phyloP scores from a whole-genome alignment of 2,329 filamentous ascomycete genomes.

The Lachnellula cervina region DNA sequence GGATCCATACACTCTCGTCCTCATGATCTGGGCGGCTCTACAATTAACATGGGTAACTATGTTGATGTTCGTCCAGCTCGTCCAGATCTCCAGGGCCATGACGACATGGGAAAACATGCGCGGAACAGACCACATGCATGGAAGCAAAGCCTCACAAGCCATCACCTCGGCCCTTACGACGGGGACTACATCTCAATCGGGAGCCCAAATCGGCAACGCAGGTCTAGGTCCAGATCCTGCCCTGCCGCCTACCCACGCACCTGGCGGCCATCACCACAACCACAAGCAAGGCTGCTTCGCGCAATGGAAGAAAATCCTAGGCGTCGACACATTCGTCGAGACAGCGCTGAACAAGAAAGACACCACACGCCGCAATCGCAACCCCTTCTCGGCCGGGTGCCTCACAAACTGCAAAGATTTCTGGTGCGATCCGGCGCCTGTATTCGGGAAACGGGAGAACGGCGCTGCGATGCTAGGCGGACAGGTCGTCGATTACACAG shows the following conservation, averaged over 20 bases:
- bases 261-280: slow-evolving; percentile 43
- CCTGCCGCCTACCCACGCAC: slow-evolving; percentile 37
- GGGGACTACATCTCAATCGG: slow-evolving; percentile 57
- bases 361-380: slow-evolving; percentile 49
- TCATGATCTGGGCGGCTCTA: slow-evolving; percentile 72
- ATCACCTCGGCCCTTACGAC: slow-evolving; percentile 74
- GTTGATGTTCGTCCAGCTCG: slow-evolving; percentile 87
- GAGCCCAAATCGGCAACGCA: slow-evolving; percentile 62
- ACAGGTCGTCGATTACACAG: slow-evolving; percentile 76
- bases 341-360: slow-evolving; percentile 70
- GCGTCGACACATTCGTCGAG: slow-evolving; percentile 89
- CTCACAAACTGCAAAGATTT: slow-evolving; percentile 94
- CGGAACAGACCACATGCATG: slow-evolving; percentile 59
- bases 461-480: slow-evolving; percentile 75
- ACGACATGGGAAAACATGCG: slow-evolving; percentile 98
- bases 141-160: slow-evolving; percentile 49
- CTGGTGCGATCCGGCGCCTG: slow-evolving; percentile 82
- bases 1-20: slow-evolving; percentile 77
- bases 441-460: slow-evolving; percentile 70
- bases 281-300: slow-evolving; percentile 64
- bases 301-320: slow-evolving; percentile 79
- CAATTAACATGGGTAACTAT: slow-evolving; percentile 97
- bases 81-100: slow-evolving; percentile 87
- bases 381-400: slow-evolving; percentile 80
- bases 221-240: slow-evolving; percentile 61